Conservation (phyloP, 2,329 filamentous ascomycete species). For the Albifimbria verrucaria region DNA sequence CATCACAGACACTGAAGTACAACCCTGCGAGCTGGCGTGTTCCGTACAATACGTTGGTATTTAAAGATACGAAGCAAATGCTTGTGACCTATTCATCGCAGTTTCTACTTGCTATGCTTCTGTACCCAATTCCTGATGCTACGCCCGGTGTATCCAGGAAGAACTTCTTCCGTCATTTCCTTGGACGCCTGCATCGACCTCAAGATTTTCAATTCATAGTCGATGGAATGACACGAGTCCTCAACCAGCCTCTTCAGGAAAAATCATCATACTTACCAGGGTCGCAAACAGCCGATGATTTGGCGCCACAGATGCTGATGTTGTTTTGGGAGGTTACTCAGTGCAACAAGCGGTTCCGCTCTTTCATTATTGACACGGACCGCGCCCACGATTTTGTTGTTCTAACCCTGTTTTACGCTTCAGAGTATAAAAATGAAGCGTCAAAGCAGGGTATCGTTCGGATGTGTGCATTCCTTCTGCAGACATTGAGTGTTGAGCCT, state of each 20-base stretch:
- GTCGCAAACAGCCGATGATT: slow-evolving; percentile 74
- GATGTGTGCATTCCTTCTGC: slow-evolving; percentile 96
- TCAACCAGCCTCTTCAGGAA: slow-evolving; percentile 89
- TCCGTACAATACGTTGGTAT: slow-evolving; percentile 88
- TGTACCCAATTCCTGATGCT: slow-evolving; percentile 85
- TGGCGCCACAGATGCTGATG: slow-evolving; percentile 94
- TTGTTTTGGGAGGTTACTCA: slow-evolving; percentile 96
- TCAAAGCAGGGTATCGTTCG: slow-evolving; percentile 89
- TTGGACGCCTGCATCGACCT: slow-evolving; percentile 83
- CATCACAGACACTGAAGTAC: slow-evolving; percentile 80
- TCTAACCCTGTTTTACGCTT: slow-evolving; percentile 85
- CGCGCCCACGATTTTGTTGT: slow-evolving; percentile 90
- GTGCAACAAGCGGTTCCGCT: slow-evolving; percentile 95
- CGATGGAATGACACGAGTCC: slow-evolving; percentile 86
- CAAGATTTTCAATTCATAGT: slow-evolving; percentile 98
- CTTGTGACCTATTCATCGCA: slow-evolving; percentile 91
- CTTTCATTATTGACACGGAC: slow-evolving; percentile 95
- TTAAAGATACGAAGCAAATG: slow-evolving; percentile 85
- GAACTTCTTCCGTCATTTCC: slow-evolving; percentile 91
- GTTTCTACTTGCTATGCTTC: slow-evolving; percentile 76
- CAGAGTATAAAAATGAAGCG: slow-evolving; percentile 81
- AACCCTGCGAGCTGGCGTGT: slow-evolving; percentile 93
- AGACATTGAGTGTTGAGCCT: slow-evolving; percentile 89
- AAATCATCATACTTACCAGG: slow-evolving; percentile 86
- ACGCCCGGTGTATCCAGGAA: slow-evolving; percentile 64